A percentile compares a stretch with the other conserved stretches of the same genome.
These are phyloP conservation scores for Leishmania aethiopica DNA, from an alignment of 208 protist genomes.

Conservation along the genomic window DNA sequence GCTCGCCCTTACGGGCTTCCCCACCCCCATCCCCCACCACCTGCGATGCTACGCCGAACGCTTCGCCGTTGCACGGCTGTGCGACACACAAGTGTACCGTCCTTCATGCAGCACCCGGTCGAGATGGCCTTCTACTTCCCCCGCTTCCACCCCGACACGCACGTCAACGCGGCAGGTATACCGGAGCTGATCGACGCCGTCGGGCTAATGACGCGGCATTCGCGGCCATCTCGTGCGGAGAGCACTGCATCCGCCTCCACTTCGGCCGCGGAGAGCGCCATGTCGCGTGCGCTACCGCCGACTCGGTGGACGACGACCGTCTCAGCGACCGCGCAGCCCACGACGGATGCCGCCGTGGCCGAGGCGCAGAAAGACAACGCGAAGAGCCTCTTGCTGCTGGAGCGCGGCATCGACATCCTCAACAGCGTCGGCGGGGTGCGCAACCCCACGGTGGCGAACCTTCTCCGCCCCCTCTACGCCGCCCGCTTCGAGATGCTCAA, in stretches of 20 bases:
- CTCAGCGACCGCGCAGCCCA: conserved; percentile 20
- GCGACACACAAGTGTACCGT: conserved; percentile 56
- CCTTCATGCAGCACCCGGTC: conserved; percentile 58
- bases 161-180: conserved; percentile 62
- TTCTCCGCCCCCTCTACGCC: conserved; percentile 65
- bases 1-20: background rate
- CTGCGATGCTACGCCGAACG: conserved; percentile 49
- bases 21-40: background rate
- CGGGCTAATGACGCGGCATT: conserved; percentile 43
- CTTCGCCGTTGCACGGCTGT: conserved; percentile 31
- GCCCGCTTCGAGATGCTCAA: conserved; percentile 81
- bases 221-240: background rate
- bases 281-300: background rate
- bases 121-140: conserved; percentile 88
- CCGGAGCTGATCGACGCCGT: conserved; percentile 78
- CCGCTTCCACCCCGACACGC: conserved; percentile 71
- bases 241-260: conserved; percentile 10
- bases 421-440: conserved; percentile 53
- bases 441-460: conserved; percentile 29
- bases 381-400: conserved; percentile 57
- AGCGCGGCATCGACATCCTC: conserved; percentile 81
- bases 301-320: conserved; percentile 42
- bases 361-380: conserved; percentile 48
- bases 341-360: conserved; percentile 20
- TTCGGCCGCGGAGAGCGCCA: background rate